These are phyloP conservation scores for Monosporascus sp. DNA, from an alignment of 2,329 filamentous ascomycete species.

Conservation along the genomic window DNA sequence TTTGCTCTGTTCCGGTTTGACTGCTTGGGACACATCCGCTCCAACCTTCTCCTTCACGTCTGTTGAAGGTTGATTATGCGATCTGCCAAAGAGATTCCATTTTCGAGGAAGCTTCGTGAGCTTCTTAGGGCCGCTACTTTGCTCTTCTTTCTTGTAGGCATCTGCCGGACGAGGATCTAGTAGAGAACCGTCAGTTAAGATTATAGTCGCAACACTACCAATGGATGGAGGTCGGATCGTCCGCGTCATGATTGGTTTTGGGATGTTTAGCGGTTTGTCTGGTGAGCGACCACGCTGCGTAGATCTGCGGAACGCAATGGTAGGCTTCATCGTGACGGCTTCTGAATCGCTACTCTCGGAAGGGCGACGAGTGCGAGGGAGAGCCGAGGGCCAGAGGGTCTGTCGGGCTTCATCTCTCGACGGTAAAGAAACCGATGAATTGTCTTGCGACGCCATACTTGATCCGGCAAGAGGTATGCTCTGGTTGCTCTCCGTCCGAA, in stretches of 20 bases:
- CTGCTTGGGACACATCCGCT: constrained; percentile 38
- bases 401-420: constrained; percentile 35
- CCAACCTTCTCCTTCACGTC: constrained; percentile 32
- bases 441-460: constrained; percentile 37
- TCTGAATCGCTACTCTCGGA: constrained; percentile 55
- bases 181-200: constrained; percentile 53
- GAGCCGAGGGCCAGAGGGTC: constrained; percentile 49
- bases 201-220: constrained; percentile 51
- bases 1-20: constrained; percentile 45
- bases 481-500: constrained; percentile 44
- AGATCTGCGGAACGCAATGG: constrained; percentile 50
- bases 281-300: constrained; percentile 44
- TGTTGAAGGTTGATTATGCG: constrained; percentile 36
- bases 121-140: constrained; percentile 42
- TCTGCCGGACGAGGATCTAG: constrained; percentile 33
- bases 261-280: constrained; percentile 40
- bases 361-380: constrained; percentile 39
- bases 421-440: constrained; percentile 35
- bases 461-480: constrained; percentile 37
- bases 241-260: constrained; percentile 46
- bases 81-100: constrained; percentile 59
- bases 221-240: constrained; percentile 41
- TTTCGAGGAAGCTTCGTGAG: constrained; percentile 52
- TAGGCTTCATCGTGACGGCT: constrained; percentile 40
- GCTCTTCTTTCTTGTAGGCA: constrained; percentile 23